phyloP scores from a whole-genome alignment of 2,329 filamentous ascomycete species.

The Colletotrichum sp. region DNA sequence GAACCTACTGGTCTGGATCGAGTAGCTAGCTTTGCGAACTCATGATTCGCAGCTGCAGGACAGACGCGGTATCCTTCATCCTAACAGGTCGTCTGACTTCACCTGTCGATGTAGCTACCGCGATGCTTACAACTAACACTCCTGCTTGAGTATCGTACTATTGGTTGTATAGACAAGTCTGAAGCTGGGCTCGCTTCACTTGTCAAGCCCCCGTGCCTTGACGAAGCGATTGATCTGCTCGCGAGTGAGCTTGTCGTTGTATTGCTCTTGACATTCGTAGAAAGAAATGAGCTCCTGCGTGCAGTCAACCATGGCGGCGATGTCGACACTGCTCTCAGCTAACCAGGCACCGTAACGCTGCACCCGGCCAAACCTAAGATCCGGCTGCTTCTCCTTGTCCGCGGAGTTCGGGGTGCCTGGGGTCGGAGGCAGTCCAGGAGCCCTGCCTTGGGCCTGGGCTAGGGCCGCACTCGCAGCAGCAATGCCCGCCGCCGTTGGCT shows the following conservation, averaged over 20 bases:
- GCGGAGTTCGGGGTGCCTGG: constrained; percentile 16
- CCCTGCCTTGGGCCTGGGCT: constrained; percentile 40
- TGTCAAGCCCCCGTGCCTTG: constrained; percentile 62
- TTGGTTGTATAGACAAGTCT: neutral
- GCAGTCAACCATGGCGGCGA: constrained; percentile 84
- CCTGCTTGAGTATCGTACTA: neutral
- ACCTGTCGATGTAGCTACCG: neutral
- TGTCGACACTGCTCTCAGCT: constrained; percentile 84
- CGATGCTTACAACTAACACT: neutral
- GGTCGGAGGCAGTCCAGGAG: constrained; percentile 12
- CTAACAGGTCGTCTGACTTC: neutral
- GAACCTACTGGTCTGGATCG: neutral
- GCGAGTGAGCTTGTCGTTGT: constrained; percentile 63
- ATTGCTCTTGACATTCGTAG: constrained; percentile 74
- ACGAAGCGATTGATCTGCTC: constrained; percentile 66
- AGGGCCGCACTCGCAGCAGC: constrained; percentile 55
- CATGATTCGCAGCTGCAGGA: neutral
- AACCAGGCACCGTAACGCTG: constrained; percentile 76
- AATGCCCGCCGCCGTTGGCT: constrained; percentile 43
- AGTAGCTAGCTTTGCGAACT: neutral
- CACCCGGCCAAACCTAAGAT: constrained; percentile 68
- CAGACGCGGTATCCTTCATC: neutral
- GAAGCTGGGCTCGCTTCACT: constrained; percentile 36
- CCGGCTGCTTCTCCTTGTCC: constrained; percentile 53
- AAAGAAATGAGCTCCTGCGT: constrained; percentile 91